Evolutionary conservation across 1,284 basidiomycete species (phyloP).

Genomic region (Naganishia liquefaciens): DNA sequence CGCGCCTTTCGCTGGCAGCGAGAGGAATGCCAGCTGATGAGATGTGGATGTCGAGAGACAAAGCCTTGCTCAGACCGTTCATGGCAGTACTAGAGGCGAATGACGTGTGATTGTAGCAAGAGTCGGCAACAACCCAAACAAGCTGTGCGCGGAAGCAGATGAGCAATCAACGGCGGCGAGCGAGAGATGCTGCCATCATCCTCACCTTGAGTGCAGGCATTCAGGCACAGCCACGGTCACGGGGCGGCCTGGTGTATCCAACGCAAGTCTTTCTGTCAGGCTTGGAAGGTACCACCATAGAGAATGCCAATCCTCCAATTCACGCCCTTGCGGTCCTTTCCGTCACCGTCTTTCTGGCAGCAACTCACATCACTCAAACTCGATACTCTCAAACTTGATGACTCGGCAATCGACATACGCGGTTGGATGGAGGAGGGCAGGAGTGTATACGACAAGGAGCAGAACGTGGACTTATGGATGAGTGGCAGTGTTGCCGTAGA

Average conservation of each 20-base stretch:
- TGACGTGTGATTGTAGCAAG: not conserved
- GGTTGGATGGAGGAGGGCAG: constrained; percentile 73
- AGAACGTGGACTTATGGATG: constrained; percentile 62
- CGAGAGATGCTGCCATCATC: not conserved
- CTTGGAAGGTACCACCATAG: too few relatives aligned
- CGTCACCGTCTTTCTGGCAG: constrained; percentile 92
- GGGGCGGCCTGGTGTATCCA: not conserved
- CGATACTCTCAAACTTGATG: constrained; percentile 81
- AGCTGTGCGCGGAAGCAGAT: constrained; percentile 18
- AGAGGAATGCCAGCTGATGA: too few relatives aligned
- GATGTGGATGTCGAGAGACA: too few relatives aligned
- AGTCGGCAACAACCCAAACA: not conserved
- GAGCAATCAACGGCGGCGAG: constrained; percentile 5
- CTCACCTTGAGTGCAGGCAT: not conserved
- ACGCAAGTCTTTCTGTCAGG: too few relatives aligned
- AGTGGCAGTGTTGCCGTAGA: constrained; percentile 44
- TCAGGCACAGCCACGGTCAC: not conserved
- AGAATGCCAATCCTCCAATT: constrained; percentile 67
- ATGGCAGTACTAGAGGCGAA: not conserved
- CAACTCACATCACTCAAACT: constrained; percentile 85
- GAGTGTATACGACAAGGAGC: constrained; percentile 55
- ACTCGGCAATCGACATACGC: constrained; percentile 65
- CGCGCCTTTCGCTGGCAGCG: too few relatives aligned
- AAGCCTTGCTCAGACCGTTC: too few relatives aligned
- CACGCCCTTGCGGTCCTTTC: constrained; percentile 78